Conservation (phyloP, 2,329 filamentous ascomycete genomes). For the Coniochaeta hoffmannii region DNA sequence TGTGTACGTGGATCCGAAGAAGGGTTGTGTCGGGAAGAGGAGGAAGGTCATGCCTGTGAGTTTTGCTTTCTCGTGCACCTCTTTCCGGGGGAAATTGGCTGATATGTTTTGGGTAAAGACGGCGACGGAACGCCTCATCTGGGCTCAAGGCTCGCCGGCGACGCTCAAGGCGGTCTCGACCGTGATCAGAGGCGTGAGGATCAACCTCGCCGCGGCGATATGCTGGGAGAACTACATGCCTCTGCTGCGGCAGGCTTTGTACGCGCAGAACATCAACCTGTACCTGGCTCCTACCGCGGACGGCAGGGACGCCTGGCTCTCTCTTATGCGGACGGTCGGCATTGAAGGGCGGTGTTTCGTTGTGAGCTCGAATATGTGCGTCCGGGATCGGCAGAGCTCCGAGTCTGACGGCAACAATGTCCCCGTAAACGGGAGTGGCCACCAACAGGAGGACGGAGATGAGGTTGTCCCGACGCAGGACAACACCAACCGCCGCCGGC, state of each 20-base stretch:
- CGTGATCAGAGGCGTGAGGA: conserved; percentile 66
- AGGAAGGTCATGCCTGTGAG: conserved; percentile 84
- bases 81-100: background rate
- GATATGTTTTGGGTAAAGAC: conserved; percentile 35
- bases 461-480: conserved; percentile 28
- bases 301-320: conserved; percentile 71
- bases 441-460: conserved; percentile 27
- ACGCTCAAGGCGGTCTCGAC: conserved; percentile 76
- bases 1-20: conserved; percentile 70
- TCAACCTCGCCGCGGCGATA: conserved; percentile 81
- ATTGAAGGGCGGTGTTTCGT: conserved; percentile 81
- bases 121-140: conserved; percentile 73
- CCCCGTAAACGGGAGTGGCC: background rate
- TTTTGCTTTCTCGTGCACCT: conserved; percentile 8
- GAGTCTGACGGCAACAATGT: background rate
- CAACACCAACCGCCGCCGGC: conserved; percentile 17
- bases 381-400: conserved; percentile 47
- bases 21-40: conserved; percentile 73
- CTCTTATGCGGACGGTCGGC: conserved; percentile 74
- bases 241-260: conserved; percentile 72
- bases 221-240: conserved; percentile 99
- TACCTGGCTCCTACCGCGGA: conserved; percentile 91
- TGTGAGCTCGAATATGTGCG: conserved; percentile 77
- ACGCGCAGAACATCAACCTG: conserved; percentile 84
- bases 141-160: conserved; percentile 76